Conservation (phyloP, 208 protist genomes). For the Leishmania arabica region DNA sequence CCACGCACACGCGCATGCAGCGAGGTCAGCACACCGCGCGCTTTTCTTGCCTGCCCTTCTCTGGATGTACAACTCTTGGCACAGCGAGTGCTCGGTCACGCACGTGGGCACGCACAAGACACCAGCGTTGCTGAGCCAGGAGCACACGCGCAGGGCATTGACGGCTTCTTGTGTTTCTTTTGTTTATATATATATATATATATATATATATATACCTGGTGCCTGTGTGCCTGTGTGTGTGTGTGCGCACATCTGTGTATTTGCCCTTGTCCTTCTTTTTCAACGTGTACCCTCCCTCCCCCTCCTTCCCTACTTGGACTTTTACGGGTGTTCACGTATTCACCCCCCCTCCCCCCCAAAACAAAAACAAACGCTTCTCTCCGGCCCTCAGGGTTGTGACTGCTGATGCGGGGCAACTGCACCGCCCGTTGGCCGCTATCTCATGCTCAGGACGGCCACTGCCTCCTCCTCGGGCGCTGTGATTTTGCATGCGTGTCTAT, state of each 20-base stretch:
- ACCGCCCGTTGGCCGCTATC: background rate
- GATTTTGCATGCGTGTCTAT: background rate
- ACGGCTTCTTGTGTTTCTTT: background rate
- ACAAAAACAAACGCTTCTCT: background rate
- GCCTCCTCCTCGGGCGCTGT: background rate
- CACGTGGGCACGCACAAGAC: background rate
- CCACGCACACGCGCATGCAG: background rate
- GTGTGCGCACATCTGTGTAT: background rate
- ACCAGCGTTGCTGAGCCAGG: background rate
- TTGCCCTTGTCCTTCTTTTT: background rate
- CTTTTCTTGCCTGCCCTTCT: background rate
- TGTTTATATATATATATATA: no score
- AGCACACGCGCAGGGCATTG: background rate
- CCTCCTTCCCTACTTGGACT: background rate
- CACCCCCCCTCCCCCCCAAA: background rate
- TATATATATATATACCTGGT: no score
- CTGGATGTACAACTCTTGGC: background rate
- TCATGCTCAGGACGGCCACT: background rate
- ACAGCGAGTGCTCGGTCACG: background rate
- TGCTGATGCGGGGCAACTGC: background rate
- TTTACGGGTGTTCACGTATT: background rate
- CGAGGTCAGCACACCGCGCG: background rate
- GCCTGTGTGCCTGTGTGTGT: no score
- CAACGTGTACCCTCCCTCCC: background rate
- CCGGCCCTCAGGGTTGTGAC: background rate